phyloP scores from a whole-genome alignment of 1,139 yeast species.

The Maudiozyma humilis region DNA sequence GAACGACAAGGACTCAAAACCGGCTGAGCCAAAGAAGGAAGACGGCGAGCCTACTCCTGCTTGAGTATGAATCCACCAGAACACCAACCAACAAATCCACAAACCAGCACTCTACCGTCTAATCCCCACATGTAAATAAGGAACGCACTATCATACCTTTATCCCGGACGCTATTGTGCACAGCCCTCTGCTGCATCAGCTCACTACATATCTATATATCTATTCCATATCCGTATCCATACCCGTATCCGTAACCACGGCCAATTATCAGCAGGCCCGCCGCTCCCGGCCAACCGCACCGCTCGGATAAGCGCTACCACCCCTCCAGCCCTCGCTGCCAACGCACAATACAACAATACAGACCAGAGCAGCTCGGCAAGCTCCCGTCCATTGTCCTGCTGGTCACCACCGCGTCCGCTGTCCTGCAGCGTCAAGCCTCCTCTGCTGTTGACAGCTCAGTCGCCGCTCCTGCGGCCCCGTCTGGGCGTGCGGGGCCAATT shows the following conservation, averaged over 20 bases:
- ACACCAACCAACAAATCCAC: not conserved
- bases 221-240: not conserved
- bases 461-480: not conserved
- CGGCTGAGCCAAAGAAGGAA: conserved; percentile 16
- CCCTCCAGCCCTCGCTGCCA: too few species aligned
- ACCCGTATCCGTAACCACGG: not conserved
- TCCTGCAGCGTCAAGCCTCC: too few species aligned
- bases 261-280: too few species aligned
- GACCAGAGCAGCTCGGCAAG: too few species aligned
- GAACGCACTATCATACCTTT: not conserved
- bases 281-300: too few species aligned
- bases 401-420: too few species aligned
- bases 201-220: not conserved
- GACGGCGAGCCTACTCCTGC: conserved; percentile 7
- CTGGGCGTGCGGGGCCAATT: not conserved
- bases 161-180: too few species aligned
- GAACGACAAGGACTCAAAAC: conserved; percentile 34
- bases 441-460: too few species aligned
- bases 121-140: not conserved
- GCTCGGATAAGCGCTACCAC: too few species aligned
- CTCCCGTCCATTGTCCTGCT: too few species aligned
- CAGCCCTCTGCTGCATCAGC: too few species aligned
- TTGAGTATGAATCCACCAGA: not conserved
- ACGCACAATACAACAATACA: too few species aligned
- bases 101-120: not conserved